These are phyloP conservation scores for Elaeis guineensis DNA, from an alignment of 176 grass and related monocot species.

Conservation along the genomic window DNA sequence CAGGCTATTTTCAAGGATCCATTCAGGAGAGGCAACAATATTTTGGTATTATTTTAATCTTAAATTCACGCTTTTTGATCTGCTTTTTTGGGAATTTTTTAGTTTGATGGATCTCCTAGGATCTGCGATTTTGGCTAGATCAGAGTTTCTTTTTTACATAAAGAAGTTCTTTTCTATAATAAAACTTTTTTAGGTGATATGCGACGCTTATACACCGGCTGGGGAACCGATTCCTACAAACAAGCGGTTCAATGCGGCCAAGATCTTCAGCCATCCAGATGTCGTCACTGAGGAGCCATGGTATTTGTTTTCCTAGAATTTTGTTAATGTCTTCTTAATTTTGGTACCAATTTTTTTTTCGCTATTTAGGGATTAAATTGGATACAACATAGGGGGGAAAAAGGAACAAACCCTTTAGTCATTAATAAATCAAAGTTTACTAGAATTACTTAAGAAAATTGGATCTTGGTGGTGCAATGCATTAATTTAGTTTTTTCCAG, in stretches of 20 bases:
- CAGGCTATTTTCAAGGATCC: conserved; percentile 20
- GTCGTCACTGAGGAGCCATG: conserved; percentile 6
- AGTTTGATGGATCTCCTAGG: not conserved
- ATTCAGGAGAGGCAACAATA: conserved; percentile 13
- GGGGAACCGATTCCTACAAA: conserved; percentile 21
- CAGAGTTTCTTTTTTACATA: not conserved
- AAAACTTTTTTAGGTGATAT: conserved; percentile 9
- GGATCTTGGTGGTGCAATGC: too few species aligned
- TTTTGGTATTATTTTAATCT: not conserved
- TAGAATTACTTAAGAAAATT: too few species aligned
- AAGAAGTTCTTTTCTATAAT: not conserved
- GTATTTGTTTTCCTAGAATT: not conserved
- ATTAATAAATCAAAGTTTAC: too few species aligned
- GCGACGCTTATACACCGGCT: conserved; percentile 10
- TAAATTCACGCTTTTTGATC: not conserved
- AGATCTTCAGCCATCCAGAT: conserved; percentile 21
- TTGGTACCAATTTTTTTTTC: too few species aligned
- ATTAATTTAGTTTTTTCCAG: too few species aligned
- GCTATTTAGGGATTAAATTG: not conserved
- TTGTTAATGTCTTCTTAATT: too few species aligned
- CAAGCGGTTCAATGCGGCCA: conserved; percentile 9
- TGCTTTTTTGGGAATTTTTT: not conserved
- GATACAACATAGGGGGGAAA: too few species aligned
- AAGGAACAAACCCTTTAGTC: too few species aligned
- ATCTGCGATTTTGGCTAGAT: not conserved